phyloP scores from a whole-genome alignment of 2,329 filamentous ascomycete species.

The Verticillium albo-atrum region DNA sequence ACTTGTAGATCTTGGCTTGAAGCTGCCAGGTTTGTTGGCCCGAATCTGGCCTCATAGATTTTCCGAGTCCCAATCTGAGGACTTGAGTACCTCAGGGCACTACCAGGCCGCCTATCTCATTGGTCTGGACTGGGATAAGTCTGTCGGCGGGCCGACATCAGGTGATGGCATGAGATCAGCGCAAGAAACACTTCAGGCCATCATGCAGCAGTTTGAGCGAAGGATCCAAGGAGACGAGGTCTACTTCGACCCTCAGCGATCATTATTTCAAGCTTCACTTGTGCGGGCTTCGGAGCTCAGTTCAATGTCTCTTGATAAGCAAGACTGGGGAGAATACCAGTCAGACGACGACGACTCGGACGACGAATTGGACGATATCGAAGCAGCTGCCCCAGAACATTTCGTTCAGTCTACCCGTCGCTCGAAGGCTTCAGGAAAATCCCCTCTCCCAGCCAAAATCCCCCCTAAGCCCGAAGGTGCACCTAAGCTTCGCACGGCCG shows the following conservation, averaged over 20 bases:
- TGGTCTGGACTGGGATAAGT: constrained; percentile 39
- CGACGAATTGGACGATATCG: constrained; percentile 26
- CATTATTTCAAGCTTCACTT: constrained; percentile 42
- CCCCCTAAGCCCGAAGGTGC: constrained; percentile 25
- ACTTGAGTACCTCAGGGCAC: constrained; percentile 29
- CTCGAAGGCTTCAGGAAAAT: constrained; percentile 5
- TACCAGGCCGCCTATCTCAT: constrained; percentile 60
- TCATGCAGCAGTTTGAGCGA: constrained; percentile 43
- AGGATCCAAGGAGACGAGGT: constrained; percentile 39
- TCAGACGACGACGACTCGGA: constrained; percentile 39
- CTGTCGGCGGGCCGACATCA: constrained; percentile 26
- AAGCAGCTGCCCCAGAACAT: background rate
- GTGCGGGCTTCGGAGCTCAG: constrained; percentile 33
- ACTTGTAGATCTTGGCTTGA: constrained; percentile 49
- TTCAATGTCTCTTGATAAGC: constrained; percentile 38
- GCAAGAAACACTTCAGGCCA: constrained; percentile 36
- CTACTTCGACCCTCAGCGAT: constrained; percentile 43
- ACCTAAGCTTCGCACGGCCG: constrained; percentile 49
- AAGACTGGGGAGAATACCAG: constrained; percentile 45
- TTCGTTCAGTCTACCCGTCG: background rate
- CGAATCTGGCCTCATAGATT: constrained; percentile 63
- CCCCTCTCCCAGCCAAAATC: background rate
- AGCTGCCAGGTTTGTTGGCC: constrained; percentile 44
- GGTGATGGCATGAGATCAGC: constrained; percentile 25
- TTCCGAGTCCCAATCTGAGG: constrained; percentile 24